Base-by-base conservation (phyloP, 257 asterid species). In the Gardenia jasminoides region DNA sequence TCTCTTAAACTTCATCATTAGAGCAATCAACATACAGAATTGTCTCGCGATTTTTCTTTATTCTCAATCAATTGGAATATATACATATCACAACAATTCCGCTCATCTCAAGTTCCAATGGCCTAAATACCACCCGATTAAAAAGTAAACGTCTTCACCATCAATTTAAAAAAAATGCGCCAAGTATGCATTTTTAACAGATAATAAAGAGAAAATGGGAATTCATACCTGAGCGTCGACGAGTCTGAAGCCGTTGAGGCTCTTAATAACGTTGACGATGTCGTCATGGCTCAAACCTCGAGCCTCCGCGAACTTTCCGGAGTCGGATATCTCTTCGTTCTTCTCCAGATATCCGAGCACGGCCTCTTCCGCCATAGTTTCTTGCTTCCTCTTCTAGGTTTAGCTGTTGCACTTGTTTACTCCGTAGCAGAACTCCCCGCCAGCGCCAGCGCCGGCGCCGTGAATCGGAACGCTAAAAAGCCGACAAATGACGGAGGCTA, bases 321-420 rank as follows among this genome's bases (percentile, higher is more conserved):
- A 90, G 80, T 95, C 94, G 0, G 88, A 20, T 76, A 95, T 92
- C 82, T 81, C 88, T 15, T 88, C 92, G 61, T 89, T 90, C 71
- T 84, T 82, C 39, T 95, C 87, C 0, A 95, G 85, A 64, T 79
- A 88, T 6, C 96, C 92, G 20, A 95, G 77, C 71, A 95, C 87
- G 28, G 96, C 97, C 48, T 93, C 98, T 82, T 95, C 97, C 75
- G 97, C 97, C 97, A 93, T 92, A 58, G 78, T 58, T 76, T 46
- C 74, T 33, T 41, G 72, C 12, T 12, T 31, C 72, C 44, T 19
- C 19, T 52, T 22, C 47, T 33, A 61, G 31, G 13, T 61, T 61
- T 17, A 59, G 62, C 5, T 13, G 2, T 19, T 19, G 9, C 19
- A 22, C 62, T 56, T 56, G 10, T 56, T 19, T 20, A n/a, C 22